phyloP scores from a whole-genome alignment of 2,329 filamentous ascomycete species.

The Knoxdaviesia proteae region DNA sequence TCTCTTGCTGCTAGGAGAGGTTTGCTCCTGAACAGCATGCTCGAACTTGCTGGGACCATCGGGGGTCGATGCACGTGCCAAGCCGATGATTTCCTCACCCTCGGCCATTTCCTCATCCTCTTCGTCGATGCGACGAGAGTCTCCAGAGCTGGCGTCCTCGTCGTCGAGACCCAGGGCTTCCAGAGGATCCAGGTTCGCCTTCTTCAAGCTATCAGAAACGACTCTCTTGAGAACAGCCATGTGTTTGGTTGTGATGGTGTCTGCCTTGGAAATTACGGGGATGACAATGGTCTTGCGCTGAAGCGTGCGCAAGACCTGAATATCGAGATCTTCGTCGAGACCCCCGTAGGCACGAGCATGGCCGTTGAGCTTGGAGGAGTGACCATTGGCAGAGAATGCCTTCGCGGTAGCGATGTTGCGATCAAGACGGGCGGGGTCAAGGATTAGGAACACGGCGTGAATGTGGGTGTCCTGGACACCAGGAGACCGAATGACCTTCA shows the following conservation, averaged over 20 bases:
- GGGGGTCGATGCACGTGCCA: background rate
- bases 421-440: conserved; percentile 75
- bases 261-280: conserved; percentile 87
- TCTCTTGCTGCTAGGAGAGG: conserved; percentile 20
- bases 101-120: conserved; percentile 23
- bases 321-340: conserved; percentile 72
- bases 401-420: conserved; percentile 54
- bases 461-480: conserved; percentile 93
- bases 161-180: conserved; percentile 71
- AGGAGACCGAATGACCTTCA: conserved; percentile 86
- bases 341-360: conserved; percentile 31
- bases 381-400: conserved; percentile 27
- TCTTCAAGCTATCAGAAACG: conserved; percentile 75
- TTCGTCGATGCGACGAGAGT: conserved; percentile 32
- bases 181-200: conserved; percentile 68
- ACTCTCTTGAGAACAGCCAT: conserved; percentile 83
- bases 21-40: conserved; percentile 9
- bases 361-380: conserved; percentile 23
- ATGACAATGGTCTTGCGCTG: conserved; percentile 91
- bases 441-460: conserved; percentile 78
- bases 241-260: conserved; percentile 87
- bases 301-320: conserved; percentile 72
- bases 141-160: conserved; percentile 37
- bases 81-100: conserved; percentile 18
- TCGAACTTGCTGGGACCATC: conserved; percentile 4